A percentile compares a stretch with the other conserved stretches of the same genome.
phyloP scores from a whole-genome alignment of 306 rosid species.

The Hippophae gyantsensis region DNA sequence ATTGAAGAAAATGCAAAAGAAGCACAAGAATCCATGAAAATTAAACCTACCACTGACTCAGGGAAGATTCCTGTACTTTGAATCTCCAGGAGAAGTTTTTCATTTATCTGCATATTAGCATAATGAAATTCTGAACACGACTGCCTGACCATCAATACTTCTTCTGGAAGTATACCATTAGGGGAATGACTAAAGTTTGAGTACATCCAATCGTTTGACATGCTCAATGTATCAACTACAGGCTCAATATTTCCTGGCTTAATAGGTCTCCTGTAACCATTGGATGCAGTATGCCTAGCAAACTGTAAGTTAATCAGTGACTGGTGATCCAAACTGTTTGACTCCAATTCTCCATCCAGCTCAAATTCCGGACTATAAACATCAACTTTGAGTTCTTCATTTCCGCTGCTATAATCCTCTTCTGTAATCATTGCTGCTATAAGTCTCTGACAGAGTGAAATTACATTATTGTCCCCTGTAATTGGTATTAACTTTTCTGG shows the following conservation, averaged over 20 bases:
- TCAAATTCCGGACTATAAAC: constrained; percentile 48
- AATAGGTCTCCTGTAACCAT: constrained; percentile 42
- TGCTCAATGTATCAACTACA: constrained; percentile 36
- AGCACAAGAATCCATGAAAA: constrained; percentile 5
- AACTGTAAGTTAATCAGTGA: constrained; percentile 41
- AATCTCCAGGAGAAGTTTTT: constrained; percentile 85
- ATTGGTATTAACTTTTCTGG: constrained; percentile 37
- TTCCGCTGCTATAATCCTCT: constrained; percentile 58
- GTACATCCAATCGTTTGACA: constrained; percentile 33
- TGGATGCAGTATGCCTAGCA: constrained; percentile 53
- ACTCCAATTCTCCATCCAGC: constrained; percentile 54
- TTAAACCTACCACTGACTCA: constrained; percentile 56
- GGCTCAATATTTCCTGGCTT: constrained; percentile 42
- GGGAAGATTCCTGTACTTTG: constrained; percentile 78
- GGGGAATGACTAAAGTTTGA: constrained; percentile 35
- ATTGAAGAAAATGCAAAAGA: not conserved
- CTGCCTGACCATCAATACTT: constrained; percentile 35
- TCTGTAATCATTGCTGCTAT: constrained; percentile 80
- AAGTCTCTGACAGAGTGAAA: constrained; percentile 80
- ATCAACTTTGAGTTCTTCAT: constrained; percentile 49
- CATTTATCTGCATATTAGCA: constrained; percentile 56
- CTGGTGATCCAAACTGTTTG: constrained; percentile 41
- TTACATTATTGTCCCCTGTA: constrained; percentile 44
- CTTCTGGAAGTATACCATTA: constrained; percentile 56
- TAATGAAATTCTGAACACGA: constrained; percentile 64